A percentile compares a stretch with the other conserved stretches of the same genome.
Evolutionary conservation across 177 flowering plant genomes (phyloP).

Genomic region (Vitis hybrid): DNA sequence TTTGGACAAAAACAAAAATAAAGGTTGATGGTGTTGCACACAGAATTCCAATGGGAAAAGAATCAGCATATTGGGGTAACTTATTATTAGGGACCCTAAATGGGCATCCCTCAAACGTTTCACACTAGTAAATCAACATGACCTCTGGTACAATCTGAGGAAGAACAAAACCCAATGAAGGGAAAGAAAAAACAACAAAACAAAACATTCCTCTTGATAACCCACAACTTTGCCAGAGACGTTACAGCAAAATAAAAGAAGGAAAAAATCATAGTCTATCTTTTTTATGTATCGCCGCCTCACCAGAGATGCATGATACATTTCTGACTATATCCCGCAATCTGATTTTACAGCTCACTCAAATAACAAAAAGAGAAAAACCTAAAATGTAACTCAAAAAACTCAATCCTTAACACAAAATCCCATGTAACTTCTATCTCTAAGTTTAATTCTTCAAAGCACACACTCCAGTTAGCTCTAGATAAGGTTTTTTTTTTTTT

Average conservation of each 20-base stretch:
- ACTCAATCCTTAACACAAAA: constrained; percentile 43
- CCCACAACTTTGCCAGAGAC: constrained; percentile 25
- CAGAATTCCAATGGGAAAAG: constrained; percentile 14
- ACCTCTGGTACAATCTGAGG: constrained; percentile 28
- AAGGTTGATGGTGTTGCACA: constrained; percentile 7
- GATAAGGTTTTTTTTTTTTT: constrained; percentile 15
- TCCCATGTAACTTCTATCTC: constrained; percentile 36
- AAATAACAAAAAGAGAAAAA: constrained; percentile 20
- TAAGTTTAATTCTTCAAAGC: constrained; percentile 34
- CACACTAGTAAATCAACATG: constrained; percentile 37
- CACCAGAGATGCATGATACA: constrained; percentile 46
- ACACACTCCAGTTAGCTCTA: constrained; percentile 40
- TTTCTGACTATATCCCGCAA: constrained; percentile 49
- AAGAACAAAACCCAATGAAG: constrained; percentile 23
- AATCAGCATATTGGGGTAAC: constrained; percentile 22
- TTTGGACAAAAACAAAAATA: not conserved
- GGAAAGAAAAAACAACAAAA: not conserved
- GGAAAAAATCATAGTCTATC: constrained; percentile 19
- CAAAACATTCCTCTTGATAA: constrained; percentile 16
- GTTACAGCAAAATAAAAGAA: constrained; percentile 12
- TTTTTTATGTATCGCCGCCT: constrained; percentile 28
- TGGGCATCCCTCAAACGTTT: constrained; percentile 34
- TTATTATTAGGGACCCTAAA: constrained; percentile 36
- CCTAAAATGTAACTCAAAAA: constrained; percentile 31
- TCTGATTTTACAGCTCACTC: constrained; percentile 58